phyloP scores from a whole-genome alignment of 495 filamentous ascomycete genomes.

The Trichoderma reesei region DNA sequence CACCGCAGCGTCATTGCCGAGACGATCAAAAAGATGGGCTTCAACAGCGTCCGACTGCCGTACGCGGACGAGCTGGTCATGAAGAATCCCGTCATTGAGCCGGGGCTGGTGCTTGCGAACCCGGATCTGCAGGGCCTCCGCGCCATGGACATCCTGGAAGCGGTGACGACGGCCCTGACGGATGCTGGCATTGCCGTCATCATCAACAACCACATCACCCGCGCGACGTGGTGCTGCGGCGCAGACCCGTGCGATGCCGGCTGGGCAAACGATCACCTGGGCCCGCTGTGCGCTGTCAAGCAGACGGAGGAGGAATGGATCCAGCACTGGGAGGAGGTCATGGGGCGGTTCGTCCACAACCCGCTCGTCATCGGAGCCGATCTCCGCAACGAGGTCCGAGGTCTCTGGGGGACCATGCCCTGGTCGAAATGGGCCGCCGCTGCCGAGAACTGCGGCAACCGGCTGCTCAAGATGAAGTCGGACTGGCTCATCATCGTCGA shows the following conservation, averaged over 20 bases:
- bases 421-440: slow-evolving; percentile 49
- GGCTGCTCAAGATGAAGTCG: slow-evolving; percentile 42
- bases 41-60: slow-evolving; percentile 54
- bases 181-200: slow-evolving; percentile 48
- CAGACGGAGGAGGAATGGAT: slow-evolving; percentile 52
- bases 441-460: slow-evolving; percentile 45
- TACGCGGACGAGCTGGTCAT: slow-evolving; percentile 54
- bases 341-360: slow-evolving; percentile 41
- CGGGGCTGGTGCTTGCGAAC: slow-evolving; percentile 41
- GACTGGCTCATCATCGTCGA: slow-evolving; percentile 55
- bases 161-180: slow-evolving; percentile 44
- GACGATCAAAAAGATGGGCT: slow-evolving; percentile 43
- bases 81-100: slow-evolving; percentile 37
- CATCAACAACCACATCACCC: slow-evolving; percentile 53
- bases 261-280: slow-evolving; percentile 49
- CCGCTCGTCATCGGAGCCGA: slow-evolving; percentile 48
- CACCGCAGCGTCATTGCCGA: slow-evolving; percentile 46
- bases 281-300: slow-evolving; percentile 39
- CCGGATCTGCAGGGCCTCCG: slow-evolving; percentile 39
- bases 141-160: slow-evolving; percentile 46
- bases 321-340: slow-evolving; percentile 48
- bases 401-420: slow-evolving; percentile 52
- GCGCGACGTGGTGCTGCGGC: slow-evolving; percentile 51
- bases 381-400: slow-evolving; percentile 51
- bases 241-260: slow-evolving; percentile 49